Evolutionary conservation across 78 protist species (phyloP), one percentile per base, ranked within the genome.

Genomic region (Protostelium mycophagum): DNA sequence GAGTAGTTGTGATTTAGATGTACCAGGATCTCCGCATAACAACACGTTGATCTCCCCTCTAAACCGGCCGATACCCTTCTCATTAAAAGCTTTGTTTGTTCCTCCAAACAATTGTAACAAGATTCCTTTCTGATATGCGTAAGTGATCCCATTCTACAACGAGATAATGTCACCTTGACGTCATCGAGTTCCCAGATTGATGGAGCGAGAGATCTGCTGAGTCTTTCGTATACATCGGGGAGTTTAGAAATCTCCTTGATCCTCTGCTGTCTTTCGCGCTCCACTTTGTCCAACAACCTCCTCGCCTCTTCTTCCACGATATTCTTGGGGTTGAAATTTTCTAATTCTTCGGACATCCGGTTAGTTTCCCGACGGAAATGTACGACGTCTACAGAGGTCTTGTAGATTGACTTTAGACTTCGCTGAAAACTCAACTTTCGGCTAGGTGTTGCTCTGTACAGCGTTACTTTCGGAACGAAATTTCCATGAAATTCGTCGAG

Each of bases 11-110:
- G 99, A 97, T 91, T 99, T 99, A 37, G 97, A 83, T 0, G 99
- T 98, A 37, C 99, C 99, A 0, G 99, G 99, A 89, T 99, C 99
- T 5, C 99, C 99, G 83, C 97, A 94, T 25, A 99, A 91, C 31
- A 99, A 95, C 34, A 99, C 95, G 91, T 99, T 98, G 83, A 99
- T 88, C 37, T 99, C 99, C 28, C 98, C 96, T 28, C 99, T 90
- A 39, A 93, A 87, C 1, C 85, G 39, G 23, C 91, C 92, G 1
- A 84, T 88, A 28, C 91, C 90, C 34, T 9, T 9, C 29, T 36
- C 91, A 16, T n/a, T 29, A 36, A 89, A 85, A 28, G 23, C 36
- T 86, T 96, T 93, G 85, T 91, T 73, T 0, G 91, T 29, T 28
- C 96, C 99, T n/a, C 99, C 99, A 91, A 99, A 97, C 38, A 99